Percentiles rank a stretch among this genome's conserved stretches.
These are phyloP conservation scores for Dalbergia cochinchinensis DNA, from an alignment of 306 rosid species.

Conservation along the genomic window DNA sequence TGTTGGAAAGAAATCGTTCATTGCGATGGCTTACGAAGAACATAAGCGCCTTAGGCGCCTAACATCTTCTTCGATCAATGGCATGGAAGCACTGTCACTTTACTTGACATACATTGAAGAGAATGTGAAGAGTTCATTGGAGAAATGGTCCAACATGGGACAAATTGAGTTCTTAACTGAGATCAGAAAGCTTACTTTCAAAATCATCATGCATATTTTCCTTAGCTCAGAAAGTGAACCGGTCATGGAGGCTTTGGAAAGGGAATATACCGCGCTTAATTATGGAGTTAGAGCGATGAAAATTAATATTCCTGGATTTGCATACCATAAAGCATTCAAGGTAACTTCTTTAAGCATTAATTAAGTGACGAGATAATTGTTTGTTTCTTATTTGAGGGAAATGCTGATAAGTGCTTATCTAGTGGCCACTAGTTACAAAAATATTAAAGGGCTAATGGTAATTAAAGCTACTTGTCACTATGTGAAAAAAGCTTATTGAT, in stretches of 20 bases:
- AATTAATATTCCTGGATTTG: constrained; percentile 89
- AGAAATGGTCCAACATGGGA: constrained; percentile 77
- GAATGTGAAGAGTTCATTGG: constrained; percentile 59
- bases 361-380: not conserved
- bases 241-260: constrained; percentile 76
- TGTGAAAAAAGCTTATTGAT: constrained; percentile 6
- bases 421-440: not conserved
- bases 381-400: constrained; percentile 5
- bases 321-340: constrained; percentile 82
- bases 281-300: constrained; percentile 89
- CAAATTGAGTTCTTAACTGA: constrained; percentile 76
- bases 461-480: not conserved
- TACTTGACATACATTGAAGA: constrained; percentile 77
- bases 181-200: constrained; percentile 75
- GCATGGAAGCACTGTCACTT: constrained; percentile 71
- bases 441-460: not conserved
- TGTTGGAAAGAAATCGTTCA: constrained; percentile 82
- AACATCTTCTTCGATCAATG: constrained; percentile 87
- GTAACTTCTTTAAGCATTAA: constrained; percentile 43
- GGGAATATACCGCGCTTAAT: constrained; percentile 77
- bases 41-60: constrained; percentile 85
- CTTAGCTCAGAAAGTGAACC: constrained; percentile 79
- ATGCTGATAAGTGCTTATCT: not conserved
- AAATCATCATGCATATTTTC: constrained; percentile 82
- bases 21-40: constrained; percentile 69